Percentiles rank a stretch among this genome's conserved stretches.
Conservation (phyloP, 139 green algal species). For the Eudorina sp. region DNA sequence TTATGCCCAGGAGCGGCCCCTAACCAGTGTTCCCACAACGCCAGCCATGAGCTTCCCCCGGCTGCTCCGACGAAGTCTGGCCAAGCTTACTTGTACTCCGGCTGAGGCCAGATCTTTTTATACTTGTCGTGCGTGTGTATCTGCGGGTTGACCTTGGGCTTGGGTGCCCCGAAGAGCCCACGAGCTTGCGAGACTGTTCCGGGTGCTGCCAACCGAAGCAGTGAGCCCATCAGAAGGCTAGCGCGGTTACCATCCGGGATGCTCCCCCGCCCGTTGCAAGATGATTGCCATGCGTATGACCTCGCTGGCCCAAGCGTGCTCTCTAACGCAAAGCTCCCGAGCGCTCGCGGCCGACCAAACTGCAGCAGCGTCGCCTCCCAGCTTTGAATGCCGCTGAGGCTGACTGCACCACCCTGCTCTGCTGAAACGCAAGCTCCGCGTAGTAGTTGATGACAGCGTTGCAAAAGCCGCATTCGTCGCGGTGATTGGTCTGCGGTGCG, state of each 20-base stretch:
- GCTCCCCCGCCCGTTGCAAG: no score
- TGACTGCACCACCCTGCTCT: conserved; percentile 12
- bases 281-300: no score
- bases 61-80: not conserved
- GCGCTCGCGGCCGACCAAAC: not conserved
- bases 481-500: not conserved
- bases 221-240: no score
- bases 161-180: conserved; percentile 9
- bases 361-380: not conserved
- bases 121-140: conserved; percentile 60
- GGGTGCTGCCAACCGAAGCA: no score
- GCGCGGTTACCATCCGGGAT: not conserved
- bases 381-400: not conserved
- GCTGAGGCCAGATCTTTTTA: conserved; percentile 46
- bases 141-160: conserved; percentile 41
- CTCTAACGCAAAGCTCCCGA: not conserved
- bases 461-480: conserved; percentile 10
- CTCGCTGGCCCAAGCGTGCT: not conserved
- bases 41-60: no score
- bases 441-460: conserved; percentile 7
- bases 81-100: conserved; percentile 37
- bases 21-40: no score
- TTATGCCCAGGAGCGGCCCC: no score
- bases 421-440: conserved; percentile 7
- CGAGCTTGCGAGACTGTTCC: not conserved